These are phyloP conservation scores for Verbena officinalis DNA, from an alignment of 257 asterid species.

Conservation along the genomic window DNA sequence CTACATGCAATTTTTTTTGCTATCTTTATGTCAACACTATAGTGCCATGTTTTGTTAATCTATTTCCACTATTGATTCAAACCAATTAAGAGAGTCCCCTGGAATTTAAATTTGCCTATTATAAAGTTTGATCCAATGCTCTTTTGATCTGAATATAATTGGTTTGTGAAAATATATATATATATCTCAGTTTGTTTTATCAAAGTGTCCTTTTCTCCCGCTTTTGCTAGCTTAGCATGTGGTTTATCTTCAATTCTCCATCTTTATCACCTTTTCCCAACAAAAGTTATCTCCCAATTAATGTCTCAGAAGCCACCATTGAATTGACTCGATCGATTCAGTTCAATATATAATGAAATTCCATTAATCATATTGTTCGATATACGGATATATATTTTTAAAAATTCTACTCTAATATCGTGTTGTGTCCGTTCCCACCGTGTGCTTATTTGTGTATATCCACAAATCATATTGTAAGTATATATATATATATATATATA, in stretches of 20 bases:
- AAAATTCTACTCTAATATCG: no score
- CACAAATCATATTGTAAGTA: no score
- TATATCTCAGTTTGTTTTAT: not conserved
- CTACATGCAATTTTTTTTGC: slow-evolving; percentile 14
- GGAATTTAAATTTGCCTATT: not conserved
- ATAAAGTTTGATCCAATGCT: not conserved
- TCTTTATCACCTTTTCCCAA: slow-evolving; percentile 12
- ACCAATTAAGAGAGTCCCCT: not conserved
- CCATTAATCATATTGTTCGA: no score
- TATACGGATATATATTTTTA: no score
- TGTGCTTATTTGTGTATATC: no score
- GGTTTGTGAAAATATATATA: not conserved
- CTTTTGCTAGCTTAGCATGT: slow-evolving; percentile 14
- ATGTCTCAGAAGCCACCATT: not conserved
- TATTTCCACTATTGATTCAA: slow-evolving; percentile 1
- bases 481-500: no score
- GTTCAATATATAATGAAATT: no score
- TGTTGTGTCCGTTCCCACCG: no score
- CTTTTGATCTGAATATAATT: slow-evolving; percentile 10
- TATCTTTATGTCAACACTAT: slow-evolving; percentile 26
- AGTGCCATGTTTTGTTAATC: slow-evolving; percentile 21
- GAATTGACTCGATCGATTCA: not conserved
- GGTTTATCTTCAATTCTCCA: not conserved
- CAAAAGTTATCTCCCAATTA: not conserved
- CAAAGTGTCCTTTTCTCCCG: slow-evolving; percentile 3